Conservation (phyloP, 2,329 filamentous ascomycete genomes). For the Tolypocladium tropicale region DNA sequence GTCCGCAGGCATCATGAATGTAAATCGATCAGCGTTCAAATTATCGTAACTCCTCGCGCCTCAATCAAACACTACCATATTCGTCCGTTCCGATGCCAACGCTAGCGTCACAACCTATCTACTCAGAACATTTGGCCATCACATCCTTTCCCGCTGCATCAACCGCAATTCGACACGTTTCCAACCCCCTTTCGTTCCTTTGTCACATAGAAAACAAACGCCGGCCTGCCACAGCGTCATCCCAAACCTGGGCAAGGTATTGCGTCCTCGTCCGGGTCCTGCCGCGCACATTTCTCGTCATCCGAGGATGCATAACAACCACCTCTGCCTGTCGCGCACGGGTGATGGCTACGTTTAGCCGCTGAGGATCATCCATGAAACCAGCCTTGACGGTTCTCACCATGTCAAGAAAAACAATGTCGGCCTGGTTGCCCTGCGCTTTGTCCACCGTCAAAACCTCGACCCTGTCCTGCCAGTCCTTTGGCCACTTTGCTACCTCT, state of each 20-base stretch:
- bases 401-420: constrained; percentile 36
- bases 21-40: no score
- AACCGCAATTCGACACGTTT: not conserved
- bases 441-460: constrained; percentile 33
- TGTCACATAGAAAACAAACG: not conserved
- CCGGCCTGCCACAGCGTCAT: constrained; percentile 12
- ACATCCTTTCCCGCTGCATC: not conserved
- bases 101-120: not conserved
- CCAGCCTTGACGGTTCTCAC: constrained; percentile 26
- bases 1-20: no score
- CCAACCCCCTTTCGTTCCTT: not conserved
- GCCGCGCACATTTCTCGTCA: constrained; percentile 14
- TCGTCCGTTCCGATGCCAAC: not conserved
- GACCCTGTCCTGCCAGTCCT: constrained; percentile 18
- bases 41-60: no score
- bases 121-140: not conserved
- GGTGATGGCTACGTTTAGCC: constrained; percentile 35
- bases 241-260: constrained; percentile 20
- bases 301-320: constrained; percentile 30
- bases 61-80: not conserved
- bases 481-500: constrained; percentile 15
- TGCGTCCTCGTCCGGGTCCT: constrained; percentile 8
- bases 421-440: constrained; percentile 36
- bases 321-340: constrained; percentile 33
- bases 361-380: constrained; percentile 32